Evolutionary conservation across 768 basidiomycete species (phyloP), one percentile per base, ranked within the genome.

Genomic region (Sutorius australiensis): DNA sequence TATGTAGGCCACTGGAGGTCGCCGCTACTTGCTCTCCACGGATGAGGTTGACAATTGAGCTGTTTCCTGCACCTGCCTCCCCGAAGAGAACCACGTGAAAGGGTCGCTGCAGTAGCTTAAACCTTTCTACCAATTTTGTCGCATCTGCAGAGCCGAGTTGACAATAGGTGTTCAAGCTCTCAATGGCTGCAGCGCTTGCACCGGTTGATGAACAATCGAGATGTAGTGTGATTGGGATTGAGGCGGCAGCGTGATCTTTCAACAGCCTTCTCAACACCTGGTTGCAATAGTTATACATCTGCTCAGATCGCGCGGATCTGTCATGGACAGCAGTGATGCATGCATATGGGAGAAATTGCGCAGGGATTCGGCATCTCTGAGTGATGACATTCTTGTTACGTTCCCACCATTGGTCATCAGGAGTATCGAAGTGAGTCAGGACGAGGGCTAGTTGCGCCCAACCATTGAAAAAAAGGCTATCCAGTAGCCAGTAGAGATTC

Each of bases 11-110:
- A 34, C 54, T 58, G 9, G 72, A 73, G 10, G 65, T 57, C 0
- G 30, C 9, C 3, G 73, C 73, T 3, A 49, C 45, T 0, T 55
- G 17, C 0, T 43, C 14, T 6, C 65, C 67, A n/a, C 55, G 46
- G 27, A 77, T 28, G 57, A 78, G 69, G 55, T 77, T 77, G 53
- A 77, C 55, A 40, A 77, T 51, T 0, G 73, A 72, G 48, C 73
- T 73, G 52, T 78, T 78, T 40, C 72, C 71, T 14, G 40, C 54
- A 27, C 76, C 75, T 0, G 70, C 58, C 42, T 75, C 74, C 6
- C 76, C 76, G 39, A 77, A 77, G 14, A 77, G 40, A 41, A 77
- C 58, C 6, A 67, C 57, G 32, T 70, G 72, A 43, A 61, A 55
- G 39, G 54, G 55, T 19, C 57, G 61, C 36, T 37, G 44, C 7